A percentile compares a stretch with the other conserved stretches of the same genome.
Evolutionary conservation across 129 eudicot genomes (phyloP).

Genomic region (Arctium minus): DNA sequence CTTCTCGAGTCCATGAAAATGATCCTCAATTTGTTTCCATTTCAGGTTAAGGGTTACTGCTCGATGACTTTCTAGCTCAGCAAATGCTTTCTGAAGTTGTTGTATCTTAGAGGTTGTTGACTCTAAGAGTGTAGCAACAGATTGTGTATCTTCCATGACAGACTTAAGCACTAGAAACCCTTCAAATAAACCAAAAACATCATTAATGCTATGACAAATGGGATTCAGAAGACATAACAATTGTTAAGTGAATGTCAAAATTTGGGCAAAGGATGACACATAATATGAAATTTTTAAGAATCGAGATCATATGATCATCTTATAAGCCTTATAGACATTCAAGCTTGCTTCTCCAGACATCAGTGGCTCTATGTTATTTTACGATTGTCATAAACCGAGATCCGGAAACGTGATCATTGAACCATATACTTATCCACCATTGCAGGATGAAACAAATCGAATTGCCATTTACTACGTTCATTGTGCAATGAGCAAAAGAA

Average conservation of each 20-base stretch:
- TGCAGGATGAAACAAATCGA: too few relatives aligned
- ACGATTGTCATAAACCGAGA: too few relatives aligned
- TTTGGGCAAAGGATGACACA: neutral
- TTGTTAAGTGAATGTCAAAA: neutral
- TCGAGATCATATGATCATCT: neutral
- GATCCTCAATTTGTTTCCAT: slow-evolving; percentile 98
- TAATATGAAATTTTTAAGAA: neutral
- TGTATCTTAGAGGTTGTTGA: slow-evolving; percentile 92
- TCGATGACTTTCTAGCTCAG: slow-evolving; percentile 95
- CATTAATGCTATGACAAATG: neutral
- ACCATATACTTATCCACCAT: too few relatives aligned
- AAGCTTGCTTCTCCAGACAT: too few relatives aligned
- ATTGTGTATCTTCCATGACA: slow-evolving; percentile 76
- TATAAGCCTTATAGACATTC: neutral
- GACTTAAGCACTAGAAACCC: slow-evolving; percentile 31
- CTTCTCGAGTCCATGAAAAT: slow-evolving; percentile 94
- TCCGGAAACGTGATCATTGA: too few relatives aligned
- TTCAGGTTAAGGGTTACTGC: slow-evolving; percentile 91
- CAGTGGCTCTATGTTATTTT: too few relatives aligned
- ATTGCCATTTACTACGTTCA: too few relatives aligned
- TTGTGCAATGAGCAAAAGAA: too few relatives aligned
- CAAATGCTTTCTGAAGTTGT: slow-evolving; percentile 96
- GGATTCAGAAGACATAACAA: neutral
- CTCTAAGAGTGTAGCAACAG: slow-evolving; percentile 74
- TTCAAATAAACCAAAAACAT: neutral